Percentiles rank a stretch among this genome's conserved stretches.
phyloP scores from a whole-genome alignment of 1,139 yeast genomes.

The Blastobotrys aristatus region DNA sequence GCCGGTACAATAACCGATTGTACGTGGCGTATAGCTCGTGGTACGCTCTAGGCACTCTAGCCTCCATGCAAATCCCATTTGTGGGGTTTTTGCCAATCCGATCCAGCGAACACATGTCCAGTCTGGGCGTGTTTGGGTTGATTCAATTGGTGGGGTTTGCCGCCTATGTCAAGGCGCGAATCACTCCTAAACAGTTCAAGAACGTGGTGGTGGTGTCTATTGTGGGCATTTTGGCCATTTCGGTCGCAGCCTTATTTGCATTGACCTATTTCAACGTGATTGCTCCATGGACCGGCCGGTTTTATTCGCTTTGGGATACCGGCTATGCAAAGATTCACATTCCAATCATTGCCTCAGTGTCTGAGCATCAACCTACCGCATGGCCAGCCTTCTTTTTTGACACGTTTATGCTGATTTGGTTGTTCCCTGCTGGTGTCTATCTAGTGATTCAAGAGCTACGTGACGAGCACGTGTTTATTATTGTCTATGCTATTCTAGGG shows the following conservation, averaged over 20 bases:
- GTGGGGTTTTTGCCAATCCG: slow-evolving; percentile 96
- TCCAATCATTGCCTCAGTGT: slow-evolving; percentile 97
- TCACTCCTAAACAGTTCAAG: slow-evolving; percentile 71
- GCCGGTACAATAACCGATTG: slow-evolving; percentile 76
- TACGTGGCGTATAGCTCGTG: slow-evolving; percentile 94
- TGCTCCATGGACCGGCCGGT: slow-evolving; percentile 99
- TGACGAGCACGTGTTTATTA: slow-evolving; percentile 89
- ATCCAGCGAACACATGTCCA: slow-evolving; percentile 98
- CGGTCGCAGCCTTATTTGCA: slow-evolving; percentile 65
- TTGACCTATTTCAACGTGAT: slow-evolving; percentile 89
- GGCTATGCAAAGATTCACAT: slow-evolving; percentile 96
- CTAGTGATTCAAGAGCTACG: slow-evolving; percentile 82
- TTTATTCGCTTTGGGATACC: slow-evolving; percentile 97
- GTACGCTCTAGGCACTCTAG: slow-evolving; percentile 94
- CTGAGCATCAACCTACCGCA: slow-evolving; percentile 99
- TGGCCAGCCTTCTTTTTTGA: slow-evolving; percentile 99
- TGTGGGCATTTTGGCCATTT: slow-evolving; percentile 50
- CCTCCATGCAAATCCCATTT: slow-evolving; percentile 98
- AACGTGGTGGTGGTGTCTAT: slow-evolving; percentile 62
- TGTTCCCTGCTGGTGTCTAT: slow-evolving; percentile 97
- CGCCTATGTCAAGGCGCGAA: slow-evolving; percentile 68
- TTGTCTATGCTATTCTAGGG: slow-evolving; percentile 85
- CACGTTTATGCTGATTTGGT: slow-evolving; percentile 87
- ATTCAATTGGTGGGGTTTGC: slow-evolving; percentile 88
- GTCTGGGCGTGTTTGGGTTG: slow-evolving; percentile 94